Conservation (phyloP, 257 asterid species). For the Przewalskia tangutica region DNA sequence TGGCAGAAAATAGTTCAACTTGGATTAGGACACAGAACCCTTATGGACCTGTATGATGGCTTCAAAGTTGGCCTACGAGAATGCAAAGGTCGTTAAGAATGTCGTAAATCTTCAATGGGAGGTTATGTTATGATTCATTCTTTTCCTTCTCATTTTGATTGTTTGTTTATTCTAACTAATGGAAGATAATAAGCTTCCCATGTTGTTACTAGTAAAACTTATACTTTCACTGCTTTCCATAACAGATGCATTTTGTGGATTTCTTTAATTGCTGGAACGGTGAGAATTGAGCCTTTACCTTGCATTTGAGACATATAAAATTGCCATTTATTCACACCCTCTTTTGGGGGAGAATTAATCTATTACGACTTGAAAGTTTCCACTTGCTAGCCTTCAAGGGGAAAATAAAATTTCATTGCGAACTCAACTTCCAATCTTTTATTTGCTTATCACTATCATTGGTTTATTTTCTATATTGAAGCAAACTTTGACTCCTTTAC, state of each 20-base stretch:
- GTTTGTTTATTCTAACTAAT: neutral
- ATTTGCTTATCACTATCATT: neutral
- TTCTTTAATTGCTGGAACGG: slow-evolving; percentile 98
- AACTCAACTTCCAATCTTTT: neutral
- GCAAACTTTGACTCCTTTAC: neutral
- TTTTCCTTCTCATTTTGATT: neutral
- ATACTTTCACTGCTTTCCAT: neutral
- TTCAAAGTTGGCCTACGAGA: slow-evolving; percentile 85
- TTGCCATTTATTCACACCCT: neutral
- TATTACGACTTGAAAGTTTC: neutral
- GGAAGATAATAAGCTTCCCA: neutral
- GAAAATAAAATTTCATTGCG: neutral
- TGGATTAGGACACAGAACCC: slow-evolving; percentile 39
- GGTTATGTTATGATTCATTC: slow-evolving; percentile 25
- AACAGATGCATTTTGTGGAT: slow-evolving; percentile 86
- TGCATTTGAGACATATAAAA: neutral
- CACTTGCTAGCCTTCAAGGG: neutral
- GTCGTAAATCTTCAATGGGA: slow-evolving; percentile 71
- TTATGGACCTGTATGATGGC: slow-evolving; percentile 88
- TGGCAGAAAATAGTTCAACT: slow-evolving; percentile 17
- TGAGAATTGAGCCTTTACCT: slow-evolving; percentile 13
- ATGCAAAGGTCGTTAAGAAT: slow-evolving; percentile 58
- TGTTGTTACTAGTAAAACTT: neutral
- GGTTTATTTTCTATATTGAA: neutral
- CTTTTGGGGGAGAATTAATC: neutral